Percentiles rank a stretch among this genome's conserved stretches.
These are phyloP conservation scores for Lentinula edodes DNA, from an alignment of 768 basidiomycete genomes.

Conservation along the genomic window DNA sequence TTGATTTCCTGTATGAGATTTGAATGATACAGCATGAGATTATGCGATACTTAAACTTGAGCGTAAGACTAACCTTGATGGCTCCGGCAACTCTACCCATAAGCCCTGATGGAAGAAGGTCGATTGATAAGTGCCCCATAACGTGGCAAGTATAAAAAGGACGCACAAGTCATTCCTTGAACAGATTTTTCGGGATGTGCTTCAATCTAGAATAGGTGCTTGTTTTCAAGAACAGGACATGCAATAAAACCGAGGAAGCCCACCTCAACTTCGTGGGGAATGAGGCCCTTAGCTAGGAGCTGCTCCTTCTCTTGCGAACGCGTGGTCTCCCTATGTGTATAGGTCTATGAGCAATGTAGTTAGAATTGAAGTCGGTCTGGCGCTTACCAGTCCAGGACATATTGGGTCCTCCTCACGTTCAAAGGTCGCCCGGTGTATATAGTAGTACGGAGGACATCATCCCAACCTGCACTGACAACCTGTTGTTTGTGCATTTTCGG, in stretches of 20 bases:
- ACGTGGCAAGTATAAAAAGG: neutral
- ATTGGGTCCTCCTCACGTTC: conserved; percentile 76
- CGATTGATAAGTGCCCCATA: neutral
- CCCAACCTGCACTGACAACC: conserved; percentile 64
- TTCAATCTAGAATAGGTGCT: conserved; percentile 27
- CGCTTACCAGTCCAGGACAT: conserved; percentile 65
- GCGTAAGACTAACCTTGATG: conserved; percentile 42
- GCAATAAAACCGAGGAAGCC: neutral
- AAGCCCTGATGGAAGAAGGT: conserved; percentile 41
- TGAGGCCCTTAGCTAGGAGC: conserved; percentile 55
- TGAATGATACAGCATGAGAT: neutral
- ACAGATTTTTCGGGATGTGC: conserved; percentile 61
- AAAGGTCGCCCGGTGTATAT: conserved; percentile 78
- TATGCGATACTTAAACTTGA: neutral
- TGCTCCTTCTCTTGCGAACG: conserved; percentile 53
- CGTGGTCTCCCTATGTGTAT: conserved; percentile 47
- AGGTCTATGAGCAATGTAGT: neutral
- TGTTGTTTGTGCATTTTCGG: conserved; percentile 68
- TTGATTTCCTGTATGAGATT: conserved; percentile 55
- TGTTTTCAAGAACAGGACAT: neutral
- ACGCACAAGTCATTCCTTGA: conserved; percentile 55
- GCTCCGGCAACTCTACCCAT: conserved; percentile 78
- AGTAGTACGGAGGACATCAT: conserved; percentile 66
- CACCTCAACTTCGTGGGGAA: conserved; percentile 70
- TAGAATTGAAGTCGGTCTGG: conserved; percentile 1